These are phyloP conservation scores for Coemansia sp. DNA, from an alignment of 192 early-diverging fungal species.

Conservation along the genomic window DNA sequence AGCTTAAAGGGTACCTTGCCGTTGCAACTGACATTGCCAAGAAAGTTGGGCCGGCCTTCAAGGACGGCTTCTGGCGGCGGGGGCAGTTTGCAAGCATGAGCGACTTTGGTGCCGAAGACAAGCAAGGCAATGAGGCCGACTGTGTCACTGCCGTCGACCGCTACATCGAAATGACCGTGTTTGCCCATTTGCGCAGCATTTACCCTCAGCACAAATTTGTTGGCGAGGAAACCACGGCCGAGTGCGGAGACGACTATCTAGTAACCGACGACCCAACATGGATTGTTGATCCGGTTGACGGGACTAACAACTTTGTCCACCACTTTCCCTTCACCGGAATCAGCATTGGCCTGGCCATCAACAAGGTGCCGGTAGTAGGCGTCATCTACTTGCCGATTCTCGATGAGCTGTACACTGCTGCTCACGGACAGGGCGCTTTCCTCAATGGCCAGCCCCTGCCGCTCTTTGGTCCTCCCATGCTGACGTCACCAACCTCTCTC, in stretches of 20 bases:
- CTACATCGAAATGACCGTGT: conserved; percentile 71
- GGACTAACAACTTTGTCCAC: conserved; percentile 71
- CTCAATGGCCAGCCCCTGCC: conserved; percentile 55
- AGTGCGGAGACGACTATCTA: conserved; percentile 43
- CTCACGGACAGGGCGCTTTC: conserved; percentile 29
- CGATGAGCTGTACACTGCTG: conserved; percentile 65
- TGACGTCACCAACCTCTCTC: conserved; percentile 60
- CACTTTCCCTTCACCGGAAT: conserved; percentile 80
- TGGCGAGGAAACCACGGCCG: conserved; percentile 80
- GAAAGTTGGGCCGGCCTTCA: conserved; percentile 43
- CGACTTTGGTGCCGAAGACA: conserved; percentile 33
- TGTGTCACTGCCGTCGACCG: conserved; percentile 80
- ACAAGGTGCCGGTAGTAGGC: conserved; percentile 73
- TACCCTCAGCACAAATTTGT: conserved; percentile 79
- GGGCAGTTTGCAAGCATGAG: conserved; percentile 26
- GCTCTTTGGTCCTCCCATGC: conserved; percentile 50
- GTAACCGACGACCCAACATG: conserved; percentile 76
- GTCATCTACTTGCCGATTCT: conserved; percentile 89
- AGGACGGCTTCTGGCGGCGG: conserved; percentile 44
- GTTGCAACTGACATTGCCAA: conserved; percentile 26
- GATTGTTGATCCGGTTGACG: conserved; percentile 86
- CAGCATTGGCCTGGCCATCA: conserved; percentile 77
- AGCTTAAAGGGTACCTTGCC: conserved; percentile 26
- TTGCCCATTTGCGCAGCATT: conserved; percentile 51
- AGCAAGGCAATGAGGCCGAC: conserved; percentile 35